phyloP scores from a whole-genome alignment of 2,329 filamentous ascomycete genomes.

The Cyclaneusma minus region DNA sequence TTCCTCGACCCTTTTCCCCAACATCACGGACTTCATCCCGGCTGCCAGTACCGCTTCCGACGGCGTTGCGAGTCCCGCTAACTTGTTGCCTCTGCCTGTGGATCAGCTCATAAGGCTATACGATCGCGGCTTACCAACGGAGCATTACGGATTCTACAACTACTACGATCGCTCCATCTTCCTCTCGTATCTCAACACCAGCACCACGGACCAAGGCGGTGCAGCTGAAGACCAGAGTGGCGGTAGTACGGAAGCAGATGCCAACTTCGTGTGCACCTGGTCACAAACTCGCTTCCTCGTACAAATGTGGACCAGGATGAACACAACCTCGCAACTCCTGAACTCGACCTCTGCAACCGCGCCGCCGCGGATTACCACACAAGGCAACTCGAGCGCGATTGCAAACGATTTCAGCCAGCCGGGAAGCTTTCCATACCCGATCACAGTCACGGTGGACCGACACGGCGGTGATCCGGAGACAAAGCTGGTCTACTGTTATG shows the following conservation, averaged over 20 bases:
- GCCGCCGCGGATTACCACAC: neutral
- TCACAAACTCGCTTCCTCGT: conserved; percentile 45
- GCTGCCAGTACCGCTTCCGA: conserved; percentile 46
- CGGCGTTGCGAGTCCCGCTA: conserved; percentile 57
- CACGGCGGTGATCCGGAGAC: conserved; percentile 38
- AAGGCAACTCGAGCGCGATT: conserved; percentile 8
- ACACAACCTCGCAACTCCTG: conserved; percentile 26
- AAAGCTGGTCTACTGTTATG: conserved; percentile 40
- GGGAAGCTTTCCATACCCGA: conserved; percentile 47
- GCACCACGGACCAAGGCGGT: conserved; percentile 22
- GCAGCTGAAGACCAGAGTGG: conserved; percentile 36
- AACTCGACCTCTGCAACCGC: conserved; percentile 9
- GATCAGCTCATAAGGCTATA: conserved; percentile 67
- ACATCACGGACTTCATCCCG: conserved; percentile 42
- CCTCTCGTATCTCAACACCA: conserved; percentile 35
- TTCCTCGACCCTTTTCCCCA: conserved; percentile 14
- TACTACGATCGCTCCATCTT: conserved; percentile 85
- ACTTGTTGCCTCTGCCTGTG: conserved; percentile 52
- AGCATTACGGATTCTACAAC: conserved; percentile 89
- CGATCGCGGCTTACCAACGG: conserved; percentile 62
- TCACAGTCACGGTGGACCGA: conserved; percentile 44
- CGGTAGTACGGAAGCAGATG: conserved; percentile 35
- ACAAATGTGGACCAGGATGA: conserved; percentile 45
- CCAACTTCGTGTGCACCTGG: conserved; percentile 41
- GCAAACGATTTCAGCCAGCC: conserved; percentile 22